phyloP scores from a whole-genome alignment of 2,329 filamentous ascomycete genomes.

The Fusarium tupiense region DNA sequence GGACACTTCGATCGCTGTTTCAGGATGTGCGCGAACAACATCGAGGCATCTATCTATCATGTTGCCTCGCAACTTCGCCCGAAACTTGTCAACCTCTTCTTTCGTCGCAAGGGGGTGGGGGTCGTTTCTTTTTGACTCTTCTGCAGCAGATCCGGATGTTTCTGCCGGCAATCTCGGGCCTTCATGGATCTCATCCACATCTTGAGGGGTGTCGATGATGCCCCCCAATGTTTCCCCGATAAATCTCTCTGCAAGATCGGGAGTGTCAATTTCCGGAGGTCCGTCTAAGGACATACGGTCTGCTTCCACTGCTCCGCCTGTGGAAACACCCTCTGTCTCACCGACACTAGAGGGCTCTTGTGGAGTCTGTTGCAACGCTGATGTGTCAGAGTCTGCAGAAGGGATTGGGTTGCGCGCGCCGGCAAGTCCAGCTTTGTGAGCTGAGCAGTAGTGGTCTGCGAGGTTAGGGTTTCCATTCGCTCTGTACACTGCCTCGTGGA shows the following conservation, averaged over 20 bases:
- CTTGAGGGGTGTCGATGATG: slow-evolving; percentile 40
- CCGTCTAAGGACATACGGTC: slow-evolving; percentile 53
- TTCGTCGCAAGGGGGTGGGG: slow-evolving; percentile 55
- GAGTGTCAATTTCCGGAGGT: slow-evolving; percentile 41
- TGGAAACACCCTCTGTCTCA: slow-evolving; percentile 39
- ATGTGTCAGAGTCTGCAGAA: slow-evolving; percentile 60
- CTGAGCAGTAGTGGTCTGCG: slow-evolving; percentile 79
- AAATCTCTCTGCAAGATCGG: slow-evolving; percentile 38
- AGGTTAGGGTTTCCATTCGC: slow-evolving; percentile 72
- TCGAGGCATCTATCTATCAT: slow-evolving; percentile 92
- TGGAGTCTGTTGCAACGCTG: slow-evolving; percentile 43
- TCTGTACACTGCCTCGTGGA: slow-evolving; percentile 82
- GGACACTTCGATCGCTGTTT: slow-evolving; percentile 88
- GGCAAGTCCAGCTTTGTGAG: slow-evolving; percentile 65
- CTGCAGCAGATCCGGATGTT: slow-evolving; percentile 11
- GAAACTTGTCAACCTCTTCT: slow-evolving; percentile 82
- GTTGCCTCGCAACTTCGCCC: slow-evolving; percentile 76
- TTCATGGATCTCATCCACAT: slow-evolving; percentile 34
- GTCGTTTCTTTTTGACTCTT: slow-evolving; percentile 28
- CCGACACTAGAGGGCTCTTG: slow-evolving; percentile 22
- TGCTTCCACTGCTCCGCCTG: slow-evolving; percentile 42
- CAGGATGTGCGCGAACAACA: slow-evolving; percentile 86
- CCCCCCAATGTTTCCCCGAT: slow-evolving; percentile 44
- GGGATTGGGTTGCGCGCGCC: slow-evolving; percentile 75
- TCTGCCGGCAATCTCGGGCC: slow-evolving; percentile 36